Evolutionary conservation across 2,329 filamentous ascomycete species (phyloP), one percentile per base, ranked within the genome.

Genomic region (Cytospora piceicola): DNA sequence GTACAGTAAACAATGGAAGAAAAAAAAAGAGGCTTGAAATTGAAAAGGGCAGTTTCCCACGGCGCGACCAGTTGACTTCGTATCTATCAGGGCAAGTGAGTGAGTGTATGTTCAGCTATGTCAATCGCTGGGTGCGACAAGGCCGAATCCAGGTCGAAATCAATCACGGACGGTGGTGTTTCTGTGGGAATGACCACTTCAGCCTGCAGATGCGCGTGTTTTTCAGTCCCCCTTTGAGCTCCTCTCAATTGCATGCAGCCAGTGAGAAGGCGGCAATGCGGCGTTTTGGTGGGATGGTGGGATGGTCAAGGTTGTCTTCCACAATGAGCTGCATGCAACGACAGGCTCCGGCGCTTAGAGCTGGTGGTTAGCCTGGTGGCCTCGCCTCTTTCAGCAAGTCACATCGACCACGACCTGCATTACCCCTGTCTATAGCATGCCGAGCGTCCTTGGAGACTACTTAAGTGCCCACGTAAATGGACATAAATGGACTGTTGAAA

Each of bases 261-360:
- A 79, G 74, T 78, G 70, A 70, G 67, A 75, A 52, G 59, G 53
- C 70, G 63, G 66, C 68, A 70, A 69, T 67, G 69, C 67, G 67
- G 73, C 67, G 67, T 72, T 72, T 69, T 72, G 71, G 73, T 69
- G 71, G 72, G 67, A 68, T 72, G 71, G 73, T 69, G 71, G 72
- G 67, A 68, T 71, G 34, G 68, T 64, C 67, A 62, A 66, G 62
- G 64, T 56, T 67, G 70, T 64, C 69, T 71, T 61, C 71, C 65
- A 72, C 68, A 74, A 73, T 70, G 78, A 78, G 77, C 79, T 82
- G 82, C 82, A 83, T 79, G 76, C 75, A 76, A 73, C 72, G 79
- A 81, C 81, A 83, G 80, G 79, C 79, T 76, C 81, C 80, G 82
- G 84, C 84, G 84, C 84, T 86, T 86, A 86, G 77, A 73, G 75